Evolutionary conservation across 331 rosid species (phyloP).

Genomic region (Erythrophleum ivorense): DNA sequence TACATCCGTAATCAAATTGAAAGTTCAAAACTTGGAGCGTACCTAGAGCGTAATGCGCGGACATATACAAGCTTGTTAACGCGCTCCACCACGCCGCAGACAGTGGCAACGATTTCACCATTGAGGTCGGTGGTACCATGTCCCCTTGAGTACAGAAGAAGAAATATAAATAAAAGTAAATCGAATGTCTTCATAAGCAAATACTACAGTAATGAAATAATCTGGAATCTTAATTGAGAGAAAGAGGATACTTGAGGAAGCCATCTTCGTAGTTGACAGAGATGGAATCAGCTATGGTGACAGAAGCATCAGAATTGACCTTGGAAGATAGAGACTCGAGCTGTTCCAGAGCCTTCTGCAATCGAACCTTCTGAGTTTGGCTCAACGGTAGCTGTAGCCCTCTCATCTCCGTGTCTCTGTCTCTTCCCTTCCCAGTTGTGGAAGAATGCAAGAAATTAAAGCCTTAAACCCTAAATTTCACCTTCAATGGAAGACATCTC

Average conservation of each 20-base stretch:
- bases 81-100: conserved; percentile 89
- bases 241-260: conserved; percentile 64
- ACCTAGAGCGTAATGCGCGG: conserved; percentile 78
- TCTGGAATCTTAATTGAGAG: neutral
- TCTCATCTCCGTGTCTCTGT: conserved; percentile 56
- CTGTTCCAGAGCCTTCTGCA: conserved; percentile 69
- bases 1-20: neutral
- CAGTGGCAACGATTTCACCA: conserved; percentile 79
- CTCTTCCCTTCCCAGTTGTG: neutral
- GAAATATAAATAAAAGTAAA: neutral
- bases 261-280: conserved; percentile 83
- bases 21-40: neutral
- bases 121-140: conserved; percentile 81
- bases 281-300: conserved; percentile 80
- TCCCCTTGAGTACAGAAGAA: conserved; percentile 54
- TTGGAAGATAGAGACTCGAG: conserved; percentile 71
- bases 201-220: neutral
- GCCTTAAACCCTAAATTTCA: conserved; percentile 39
- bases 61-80: conserved; percentile 91
- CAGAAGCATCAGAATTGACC: conserved; percentile 79
- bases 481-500: too few species aligned
- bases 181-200: neutral
- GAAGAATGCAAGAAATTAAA: conserved; percentile 6
- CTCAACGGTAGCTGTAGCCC: conserved; percentile 69
- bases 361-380: conserved; percentile 90